phyloP scores from a whole-genome alignment of 2,329 filamentous ascomycete genomes.

The Colletotrichum australisinense region DNA sequence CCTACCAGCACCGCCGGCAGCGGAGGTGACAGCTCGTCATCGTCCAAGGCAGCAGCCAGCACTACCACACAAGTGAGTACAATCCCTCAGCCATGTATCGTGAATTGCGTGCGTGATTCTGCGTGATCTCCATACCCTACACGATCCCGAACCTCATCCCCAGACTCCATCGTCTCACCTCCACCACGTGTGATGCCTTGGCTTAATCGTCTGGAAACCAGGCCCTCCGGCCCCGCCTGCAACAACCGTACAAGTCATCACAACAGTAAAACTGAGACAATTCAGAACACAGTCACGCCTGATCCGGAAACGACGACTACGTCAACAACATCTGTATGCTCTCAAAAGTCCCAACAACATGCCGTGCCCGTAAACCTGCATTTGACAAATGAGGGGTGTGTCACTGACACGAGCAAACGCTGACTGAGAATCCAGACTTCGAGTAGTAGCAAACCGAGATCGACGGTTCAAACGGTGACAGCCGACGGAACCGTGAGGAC shows the following conservation, averaged over 20 bases:
- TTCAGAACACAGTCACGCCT: slow-evolving; percentile 50
- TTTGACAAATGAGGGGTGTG: slow-evolving; percentile 15
- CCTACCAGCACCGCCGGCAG: slow-evolving; percentile 66
- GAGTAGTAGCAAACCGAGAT: slow-evolving; percentile 12
- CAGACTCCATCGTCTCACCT: slow-evolving; percentile 2
- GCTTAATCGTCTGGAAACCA: slow-evolving; percentile 40
- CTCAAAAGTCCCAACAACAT: slow-evolving; percentile 16
- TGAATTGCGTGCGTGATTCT: slow-evolving; percentile 33
- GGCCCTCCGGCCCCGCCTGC: slow-evolving; percentile 40
- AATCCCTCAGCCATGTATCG: not conserved
- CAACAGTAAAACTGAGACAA: slow-evolving; percentile 44
- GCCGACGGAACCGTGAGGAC: slow-evolving; percentile 64
- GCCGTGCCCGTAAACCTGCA: slow-evolving; percentile 17
- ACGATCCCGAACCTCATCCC: not conserved
- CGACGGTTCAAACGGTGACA: slow-evolving; percentile 63
- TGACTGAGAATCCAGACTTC: slow-evolving; percentile 9
- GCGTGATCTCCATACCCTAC: slow-evolving; percentile 17
- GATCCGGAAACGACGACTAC: slow-evolving; percentile 39
- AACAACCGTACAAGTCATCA: slow-evolving; percentile 34
- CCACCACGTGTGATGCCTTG: slow-evolving; percentile 28
- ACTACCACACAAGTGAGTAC: slow-evolving; percentile 39
- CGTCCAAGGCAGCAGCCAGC: slow-evolving; percentile 34
- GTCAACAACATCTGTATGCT: slow-evolving; percentile 34
- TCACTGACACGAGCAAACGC: not conserved
- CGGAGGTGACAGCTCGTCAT: slow-evolving; percentile 29